Percentiles rank a stretch among this genome's conserved stretches.
phyloP scores from a whole-genome alignment of 2,329 filamentous ascomycete species.

The Clarireedia hainanense region DNA sequence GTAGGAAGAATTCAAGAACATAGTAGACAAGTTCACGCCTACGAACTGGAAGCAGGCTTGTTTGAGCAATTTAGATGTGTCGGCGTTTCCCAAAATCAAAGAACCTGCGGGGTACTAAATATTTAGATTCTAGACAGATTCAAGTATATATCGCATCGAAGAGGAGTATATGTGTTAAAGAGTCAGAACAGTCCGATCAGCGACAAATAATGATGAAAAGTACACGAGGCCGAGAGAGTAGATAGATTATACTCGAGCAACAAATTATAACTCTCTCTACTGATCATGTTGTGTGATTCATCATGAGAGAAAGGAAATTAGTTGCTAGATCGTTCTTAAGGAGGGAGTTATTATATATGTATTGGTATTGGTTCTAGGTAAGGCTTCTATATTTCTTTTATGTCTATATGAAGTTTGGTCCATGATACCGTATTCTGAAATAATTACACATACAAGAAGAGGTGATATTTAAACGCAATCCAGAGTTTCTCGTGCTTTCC shows the following conservation, averaged over 20 bases:
- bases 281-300: not conserved
- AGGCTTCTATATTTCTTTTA: not conserved
- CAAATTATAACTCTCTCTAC: not conserved
- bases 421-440: not conserved
- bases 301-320: not conserved
- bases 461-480: not conserved
- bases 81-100: constrained; percentile 25
- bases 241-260: too few species aligned
- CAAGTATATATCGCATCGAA: too few species aligned
- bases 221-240: too few species aligned
- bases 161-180: not conserved
- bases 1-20: constrained; percentile 80
- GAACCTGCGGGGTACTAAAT: constrained; percentile 29
- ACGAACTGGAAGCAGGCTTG: constrained; percentile 66
- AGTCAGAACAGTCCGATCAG: too few species aligned
- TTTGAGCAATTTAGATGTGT: constrained; percentile 42
- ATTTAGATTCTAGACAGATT: too few species aligned
- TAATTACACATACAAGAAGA: not conserved
- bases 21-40: constrained; percentile 87
- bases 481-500: not conserved
- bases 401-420: not conserved
- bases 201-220: too few species aligned
- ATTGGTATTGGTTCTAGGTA: not conserved
- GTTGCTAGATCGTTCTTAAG: not conserved
- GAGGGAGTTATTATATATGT: not conserved